Evolutionary conservation across 169 alveolate species (phyloP), one percentile per base, ranked within the genome.

Genomic region (Eimeria zaria): DNA sequence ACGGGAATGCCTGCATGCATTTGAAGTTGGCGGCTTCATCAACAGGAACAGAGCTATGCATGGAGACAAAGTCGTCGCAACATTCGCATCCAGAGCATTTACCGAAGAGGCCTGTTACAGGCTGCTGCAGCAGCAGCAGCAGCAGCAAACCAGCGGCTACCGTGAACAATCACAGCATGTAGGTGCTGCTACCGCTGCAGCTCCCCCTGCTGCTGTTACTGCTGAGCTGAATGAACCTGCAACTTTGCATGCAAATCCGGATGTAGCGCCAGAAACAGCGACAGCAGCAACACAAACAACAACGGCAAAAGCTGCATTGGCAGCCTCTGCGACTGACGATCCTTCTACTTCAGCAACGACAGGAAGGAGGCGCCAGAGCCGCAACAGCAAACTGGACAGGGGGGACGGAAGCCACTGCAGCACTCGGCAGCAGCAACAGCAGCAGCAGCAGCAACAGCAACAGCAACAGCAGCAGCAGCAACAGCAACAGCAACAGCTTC

Each of bases 41-140:
- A 73, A 87, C 27, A 62, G 96, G 22, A 91, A 91, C 46, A 58
- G 96, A 53, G 89, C 96, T n/a, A 53, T 91, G 36, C 89, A 91
- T 64, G 96, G 91, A 22, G 96, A 91, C 73, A 2, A 7, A 36
- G 96, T 91, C 27, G 67, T 83, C 3, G 96, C 84, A 12, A 76
- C 91, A 0, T 91, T 91, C 33, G 48, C 73, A 7, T 12, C 67
- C 55, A 84, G 64, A 69, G 39, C 78, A 3, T 14, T 51, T 48
- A 58, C 91, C 2, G 91, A 51, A n/a, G 69, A 39, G 1, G 89
- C 5, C 5, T 80, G 89, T 69, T 27, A 46, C 69, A 80, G 41
- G 7, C 44, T 48, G 58, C 58, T 80, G 89, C 89, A 80, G 89
- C 89, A 48, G 41, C 89, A 80, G 69, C 69, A 41, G 36, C 64